phyloP scores from a whole-genome alignment of 2,329 filamentous ascomycete genomes.

The Aspergillus awamori region DNA sequence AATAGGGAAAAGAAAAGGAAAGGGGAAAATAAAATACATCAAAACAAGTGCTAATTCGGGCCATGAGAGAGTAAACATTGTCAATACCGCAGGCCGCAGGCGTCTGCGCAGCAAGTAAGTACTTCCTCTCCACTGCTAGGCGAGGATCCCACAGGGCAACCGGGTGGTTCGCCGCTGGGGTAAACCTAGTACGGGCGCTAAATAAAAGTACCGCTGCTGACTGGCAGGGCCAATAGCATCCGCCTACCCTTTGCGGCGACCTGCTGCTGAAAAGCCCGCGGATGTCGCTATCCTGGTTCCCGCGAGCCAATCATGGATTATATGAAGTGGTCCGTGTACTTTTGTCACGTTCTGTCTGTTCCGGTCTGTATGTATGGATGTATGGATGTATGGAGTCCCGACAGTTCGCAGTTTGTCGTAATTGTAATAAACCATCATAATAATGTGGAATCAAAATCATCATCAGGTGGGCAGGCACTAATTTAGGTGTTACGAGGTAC shows the following conservation, averaged over 20 bases:
- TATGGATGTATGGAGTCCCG: neutral
- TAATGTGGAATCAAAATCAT: neutral
- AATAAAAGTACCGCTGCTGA: constrained; percentile 25
- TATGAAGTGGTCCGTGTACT: constrained; percentile 31
- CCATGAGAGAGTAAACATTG: neutral
- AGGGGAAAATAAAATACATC: constrained; percentile 7
- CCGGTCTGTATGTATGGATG: neutral
- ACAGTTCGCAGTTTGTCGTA: neutral
- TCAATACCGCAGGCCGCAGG: neutral
- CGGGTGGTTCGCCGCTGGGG: constrained; percentile 25
- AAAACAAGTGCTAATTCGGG: neutral
- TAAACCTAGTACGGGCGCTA: constrained; percentile 18
- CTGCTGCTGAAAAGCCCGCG: constrained; percentile 34
- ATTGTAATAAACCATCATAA: neutral
- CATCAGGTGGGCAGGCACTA: neutral
- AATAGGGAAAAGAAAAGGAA: neutral
- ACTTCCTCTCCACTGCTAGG: neutral
- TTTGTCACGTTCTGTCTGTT: constrained; percentile 29
- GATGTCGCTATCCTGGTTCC: constrained; percentile 33
- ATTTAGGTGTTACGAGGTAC: neutral
- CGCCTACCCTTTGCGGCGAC: constrained; percentile 40
- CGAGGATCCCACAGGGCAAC: constrained; percentile 20
- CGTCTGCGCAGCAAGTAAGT: neutral
- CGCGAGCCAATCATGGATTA: constrained; percentile 36
- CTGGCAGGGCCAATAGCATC: constrained; percentile 28